Evolutionary conservation across 2,329 filamentous ascomycete species (phyloP), one percentile per base, ranked within the genome.

Genomic region (Talaromyces verruculosus): DNA sequence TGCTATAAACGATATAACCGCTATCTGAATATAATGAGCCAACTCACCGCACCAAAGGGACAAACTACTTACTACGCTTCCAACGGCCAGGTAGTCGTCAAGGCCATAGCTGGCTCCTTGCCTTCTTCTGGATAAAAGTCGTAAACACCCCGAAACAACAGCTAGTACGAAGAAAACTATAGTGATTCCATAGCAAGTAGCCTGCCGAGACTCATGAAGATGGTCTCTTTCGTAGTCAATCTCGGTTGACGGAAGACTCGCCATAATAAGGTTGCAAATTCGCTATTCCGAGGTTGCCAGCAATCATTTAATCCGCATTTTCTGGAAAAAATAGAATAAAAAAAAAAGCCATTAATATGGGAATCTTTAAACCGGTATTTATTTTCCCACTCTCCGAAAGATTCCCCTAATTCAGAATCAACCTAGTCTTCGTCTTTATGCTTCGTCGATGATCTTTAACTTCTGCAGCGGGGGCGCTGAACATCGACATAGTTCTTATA

Each of bases 21-120:
- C 33, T 35, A 35, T 35, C 33, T 35, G 33, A 35, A 35, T 35
- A 35, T 35, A 10, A 35, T 35, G 33, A 35, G 7, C 8, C 33
- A 35, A 35, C 6, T 35, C 33, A 35, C 33, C 33, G 33, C 6
- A 10, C 33, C 2, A 10, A 35, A 35, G 33, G 5, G 33, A 35
- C 33, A 35, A 35, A 35, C 33, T 30, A 6, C 39, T 39, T 25
- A 28, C 19, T 35, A 35, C 6, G 17, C 30, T 30, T 19, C 53
- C 30, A 19, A 35, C 43, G 43, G 43, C n/a, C 43, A 47, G 3
- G 43, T 22, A 47, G n/a, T n/a, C n/a, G 19, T 47, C 43, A 11
- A 22, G n/a, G 17, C 43, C 43, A 47, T 55, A 79, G 79, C 11
- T 70, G 7, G 3, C 43, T 47, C n/a, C 22, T 47, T 35, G 33